phyloP scores from a whole-genome alignment of 2,329 filamentous ascomycete species.

The Pseudogymnoascus sp. region DNA sequence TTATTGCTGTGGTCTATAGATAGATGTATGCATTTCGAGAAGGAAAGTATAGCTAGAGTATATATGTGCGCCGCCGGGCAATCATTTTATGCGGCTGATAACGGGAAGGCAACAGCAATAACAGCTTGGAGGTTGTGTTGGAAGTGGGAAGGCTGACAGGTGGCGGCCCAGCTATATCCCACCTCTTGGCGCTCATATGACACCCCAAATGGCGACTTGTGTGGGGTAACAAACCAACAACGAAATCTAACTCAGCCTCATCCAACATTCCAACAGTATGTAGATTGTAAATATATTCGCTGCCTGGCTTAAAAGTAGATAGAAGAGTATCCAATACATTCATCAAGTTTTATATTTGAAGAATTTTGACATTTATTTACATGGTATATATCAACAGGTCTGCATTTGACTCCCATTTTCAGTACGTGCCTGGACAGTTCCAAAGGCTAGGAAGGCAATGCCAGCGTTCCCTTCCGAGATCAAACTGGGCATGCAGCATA shows the following conservation, averaged over 20 bases:
- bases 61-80: background rate
- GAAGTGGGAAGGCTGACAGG: background rate
- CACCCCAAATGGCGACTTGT: background rate
- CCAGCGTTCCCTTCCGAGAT: conserved; percentile 8
- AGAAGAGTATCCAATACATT: background rate
- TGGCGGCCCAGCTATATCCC: background rate
- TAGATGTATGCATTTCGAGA: background rate
- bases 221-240: background rate
- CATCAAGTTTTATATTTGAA: background rate
- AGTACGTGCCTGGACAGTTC: conserved; percentile 2
- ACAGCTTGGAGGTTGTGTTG: background rate
- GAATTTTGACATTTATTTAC: background rate
- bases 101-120: background rate
- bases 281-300: background rate
- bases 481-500: conserved; percentile 18
- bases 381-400: background rate
- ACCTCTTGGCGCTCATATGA: too few species aligned
- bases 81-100: background rate
- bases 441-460: conserved; percentile 4
- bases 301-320: background rate
- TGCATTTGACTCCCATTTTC: background rate
- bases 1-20: background rate
- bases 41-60: background rate
- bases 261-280: background rate
- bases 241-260: background rate